Percentiles rank a stretch among this genome's conserved stretches.
These are phyloP conservation scores for Furcasterigmium furcatum DNA, from an alignment of 2,329 filamentous ascomycete species.

Conservation along the genomic window DNA sequence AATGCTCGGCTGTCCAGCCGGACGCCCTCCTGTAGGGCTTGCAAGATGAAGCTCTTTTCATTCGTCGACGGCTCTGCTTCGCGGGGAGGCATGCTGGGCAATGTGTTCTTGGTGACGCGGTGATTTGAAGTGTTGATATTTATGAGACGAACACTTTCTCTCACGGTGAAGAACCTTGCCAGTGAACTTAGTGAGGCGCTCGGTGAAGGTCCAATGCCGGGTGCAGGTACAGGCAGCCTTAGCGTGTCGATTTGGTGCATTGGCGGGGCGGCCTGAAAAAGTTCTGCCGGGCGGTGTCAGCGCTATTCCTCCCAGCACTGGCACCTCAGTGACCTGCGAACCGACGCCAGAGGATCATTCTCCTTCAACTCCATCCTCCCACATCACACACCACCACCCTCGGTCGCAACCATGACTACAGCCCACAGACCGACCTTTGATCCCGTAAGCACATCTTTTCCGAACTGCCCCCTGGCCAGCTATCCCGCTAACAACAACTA, in stretches of 20 bases:
- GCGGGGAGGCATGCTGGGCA: slow-evolving; percentile 71
- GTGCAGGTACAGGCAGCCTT: no score
- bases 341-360: not conserved
- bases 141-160: slow-evolving; percentile 3
- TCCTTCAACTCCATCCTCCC: not conserved
- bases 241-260: no score
- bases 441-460: no score
- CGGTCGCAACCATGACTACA: slow-evolving; percentile 52
- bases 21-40: slow-evolving; percentile 76
- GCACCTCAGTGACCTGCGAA: no score
- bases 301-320: not conserved
- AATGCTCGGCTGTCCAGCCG: slow-evolving; percentile 81
- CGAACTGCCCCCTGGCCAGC: slow-evolving; percentile 23
- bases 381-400: not conserved
- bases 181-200: slow-evolving; percentile 3
- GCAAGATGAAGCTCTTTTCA: slow-evolving; percentile 80
- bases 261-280: slow-evolving; percentile 19
- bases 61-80: slow-evolving; percentile 88
- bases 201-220: no score
- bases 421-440: slow-evolving; percentile 91
- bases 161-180: slow-evolving; percentile 12
- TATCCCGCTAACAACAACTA: no score
- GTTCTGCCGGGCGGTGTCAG: slow-evolving; percentile 50
- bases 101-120: slow-evolving; percentile 35
- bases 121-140: not conserved